Base-by-base conservation (phyloP, 2,329 filamentous ascomycete genomes). In the Aphanoascus verrucosus region DNA sequence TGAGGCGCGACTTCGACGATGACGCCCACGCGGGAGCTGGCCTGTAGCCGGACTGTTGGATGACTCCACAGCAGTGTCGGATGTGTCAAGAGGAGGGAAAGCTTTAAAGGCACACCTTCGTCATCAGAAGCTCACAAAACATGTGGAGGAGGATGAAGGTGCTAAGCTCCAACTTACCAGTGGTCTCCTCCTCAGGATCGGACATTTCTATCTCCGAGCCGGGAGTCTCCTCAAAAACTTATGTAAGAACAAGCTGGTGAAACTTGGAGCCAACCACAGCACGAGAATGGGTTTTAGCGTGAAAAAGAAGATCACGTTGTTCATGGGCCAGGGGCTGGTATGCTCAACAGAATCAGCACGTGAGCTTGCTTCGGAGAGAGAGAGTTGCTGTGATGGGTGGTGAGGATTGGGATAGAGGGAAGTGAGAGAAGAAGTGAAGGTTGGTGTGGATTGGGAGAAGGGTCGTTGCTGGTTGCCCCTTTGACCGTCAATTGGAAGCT, bases 1-100 rank as follows among this genome's bases (percentile, higher is more conserved):
- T 37, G 54, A 52, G n/a, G 55, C 50, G 11, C 58, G 48, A 43
- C 52, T 57, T 14, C 58, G 57, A 45, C 58, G 58, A 48, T 60
- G 58, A n/a, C 57, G 57, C 47, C 52, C 43, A 44, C 41, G 52
- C 44, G 53, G 15, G 38, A 42, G 32, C 32, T 43, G 28, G 38
- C 19, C 43, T 32, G 23, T 49, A 49, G 42, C 40, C 12, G 49
- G 43, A 49, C 49, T 52, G 20, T 43, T 52, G 50, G 49, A 48
- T 28, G 50, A 35, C 45, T 54, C 46, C 42, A 54, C 54, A 56
- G 53, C 56, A 55, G 42, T 38, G 15, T 53, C 51, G 23, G 45
- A 8, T 7, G 23, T 28, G 37, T 53, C 51, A 15, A 45, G 38
- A 5, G 34, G 8, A 20, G 41, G 41, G 15, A 52, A 40, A 41